Evolutionary conservation across 805 yeast genomes (phyloP).

Genomic region (Pichia pseudocactophila): DNA sequence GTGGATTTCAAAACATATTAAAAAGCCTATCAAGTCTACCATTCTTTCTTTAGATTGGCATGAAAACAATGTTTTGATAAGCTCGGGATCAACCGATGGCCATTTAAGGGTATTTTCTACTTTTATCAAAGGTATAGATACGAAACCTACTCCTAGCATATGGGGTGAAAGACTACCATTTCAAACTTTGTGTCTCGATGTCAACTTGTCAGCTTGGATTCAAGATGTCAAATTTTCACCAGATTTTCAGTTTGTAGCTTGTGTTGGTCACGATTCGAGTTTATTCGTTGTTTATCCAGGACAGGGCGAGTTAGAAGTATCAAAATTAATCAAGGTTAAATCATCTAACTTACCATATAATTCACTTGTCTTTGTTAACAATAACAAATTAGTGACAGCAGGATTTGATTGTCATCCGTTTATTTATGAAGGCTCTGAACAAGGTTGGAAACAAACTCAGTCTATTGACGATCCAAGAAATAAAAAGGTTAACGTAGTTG

Average conservation of each 20-base stretch:
- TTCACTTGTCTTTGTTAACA: slow-evolving; percentile 60
- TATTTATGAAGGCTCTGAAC: slow-evolving; percentile 60
- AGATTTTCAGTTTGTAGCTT: slow-evolving; percentile 67
- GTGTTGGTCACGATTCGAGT: slow-evolving; percentile 81
- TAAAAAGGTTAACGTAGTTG: slow-evolving; percentile 41
- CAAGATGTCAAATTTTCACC: slow-evolving; percentile 87
- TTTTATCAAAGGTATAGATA: slow-evolving; percentile 79
- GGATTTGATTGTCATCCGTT: slow-evolving; percentile 92
- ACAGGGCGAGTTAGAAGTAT: slow-evolving; percentile 44
- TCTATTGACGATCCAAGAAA: slow-evolving; percentile 51
- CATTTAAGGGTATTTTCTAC: slow-evolving; percentile 86
- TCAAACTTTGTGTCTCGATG: slow-evolving; percentile 83
- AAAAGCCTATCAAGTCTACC: slow-evolving; percentile 88
- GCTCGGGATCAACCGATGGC: slow-evolving; percentile 90
- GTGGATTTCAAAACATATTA: slow-evolving; percentile 99
- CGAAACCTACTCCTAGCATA: slow-evolving; percentile 66
- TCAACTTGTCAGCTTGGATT: slow-evolving; percentile 73
- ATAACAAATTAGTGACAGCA: slow-evolving; percentile 66
- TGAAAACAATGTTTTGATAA: slow-evolving; percentile 79
- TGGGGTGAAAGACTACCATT: slow-evolving; percentile 98
- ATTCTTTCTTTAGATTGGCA: slow-evolving; percentile 85
- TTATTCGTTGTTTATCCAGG: slow-evolving; percentile 71
- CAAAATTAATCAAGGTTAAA: slow-evolving; percentile 45
- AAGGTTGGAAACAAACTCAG: slow-evolving; percentile 52
- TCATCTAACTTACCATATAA: slow-evolving; percentile 75